Evolutionary conservation across 78 protist genomes (phyloP), one percentile per base, ranked within the genome.

Genomic region (Andalucia godoyi): DNA sequence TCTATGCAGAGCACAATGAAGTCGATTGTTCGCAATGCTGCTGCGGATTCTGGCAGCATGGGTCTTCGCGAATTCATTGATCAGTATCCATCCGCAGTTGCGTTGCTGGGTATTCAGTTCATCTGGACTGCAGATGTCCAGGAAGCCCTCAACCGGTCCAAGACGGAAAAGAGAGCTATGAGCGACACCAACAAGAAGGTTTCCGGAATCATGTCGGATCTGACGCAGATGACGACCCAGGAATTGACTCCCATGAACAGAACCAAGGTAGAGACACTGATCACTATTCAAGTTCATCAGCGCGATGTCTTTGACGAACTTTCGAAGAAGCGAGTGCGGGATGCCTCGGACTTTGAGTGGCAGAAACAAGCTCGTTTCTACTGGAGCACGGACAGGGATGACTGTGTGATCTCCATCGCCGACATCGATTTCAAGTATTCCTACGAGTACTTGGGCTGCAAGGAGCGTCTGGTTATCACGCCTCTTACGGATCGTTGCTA

Each of bases 401-500:
- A 27, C 27, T 18, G 46, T 9, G 2, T 54, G n/a, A 59, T 89
- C 42, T n/a, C 46, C 32, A 77, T 86, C 27, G 71, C 87, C 36
- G 88, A 90, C 42, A 74, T 79, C 41, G 83, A 73, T 40, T 79
- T 80, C 72, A n/a, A 29, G 34, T 91, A 84, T 79, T 39, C 37
- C 43, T 49, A 84, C 70, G 96, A 91, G 79, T 91, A 84, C 59
- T 39, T 84, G 23, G 96, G 96, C 2, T 59, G 72, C 70, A 61
- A 36, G 45, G 92, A 77, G 38, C 78, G 93, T 17, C 88, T 91
- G 1, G 89, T 84, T 42, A 79, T 91, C 50, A 91, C 96, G 23
- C 90, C 93, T 1, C 75, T 91, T 32, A 91, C 96, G 5, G 96
- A 91, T 21, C 74, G 94, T 1, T 81, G 88, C 83, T 83, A 83